Evolutionary conservation across 2,329 filamentous ascomycete genomes (phyloP).

Genomic region (Alternaria arborescens): DNA sequence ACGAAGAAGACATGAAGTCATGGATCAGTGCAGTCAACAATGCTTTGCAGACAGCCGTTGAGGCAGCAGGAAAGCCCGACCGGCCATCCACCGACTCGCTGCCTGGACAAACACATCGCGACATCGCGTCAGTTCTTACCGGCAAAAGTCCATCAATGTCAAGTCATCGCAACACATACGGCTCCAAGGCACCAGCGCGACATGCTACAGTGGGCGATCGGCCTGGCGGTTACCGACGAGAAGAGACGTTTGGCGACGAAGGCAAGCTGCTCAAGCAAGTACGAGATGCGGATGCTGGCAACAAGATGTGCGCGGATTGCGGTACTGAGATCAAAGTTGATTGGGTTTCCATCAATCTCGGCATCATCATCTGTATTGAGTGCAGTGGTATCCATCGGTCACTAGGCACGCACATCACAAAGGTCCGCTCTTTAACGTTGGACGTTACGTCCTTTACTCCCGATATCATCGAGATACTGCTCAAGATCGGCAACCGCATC

Average conservation of each 20-base stretch:
- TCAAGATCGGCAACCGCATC: conserved; percentile 90
- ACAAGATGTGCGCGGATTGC: conserved; percentile 93
- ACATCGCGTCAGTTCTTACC: conserved; percentile 91
- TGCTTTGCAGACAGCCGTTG: conserved; percentile 92
- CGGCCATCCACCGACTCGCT: conserved; percentile 62
- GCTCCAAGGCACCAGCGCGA: conserved; percentile 72
- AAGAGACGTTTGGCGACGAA: conserved; percentile 79
- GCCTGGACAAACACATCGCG: conserved; percentile 70
- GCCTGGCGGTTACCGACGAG: conserved; percentile 72
- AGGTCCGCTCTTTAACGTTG: conserved; percentile 91
- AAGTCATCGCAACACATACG: conserved; percentile 60
- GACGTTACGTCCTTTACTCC: conserved; percentile 96
- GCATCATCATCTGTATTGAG: conserved; percentile 95
- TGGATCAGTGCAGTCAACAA: conserved; percentile 99
- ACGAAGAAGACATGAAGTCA: conserved; percentile 95
- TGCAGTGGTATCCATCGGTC: conserved; percentile 98
- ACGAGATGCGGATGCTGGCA: conserved; percentile 89
- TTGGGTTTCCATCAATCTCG: conserved; percentile 98
- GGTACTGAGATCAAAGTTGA: conserved; percentile 91
- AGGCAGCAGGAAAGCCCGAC: conserved; percentile 70
- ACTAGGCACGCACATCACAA: conserved; percentile 96
- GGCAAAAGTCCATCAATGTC: conserved; percentile 85
- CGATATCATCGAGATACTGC: conserved; percentile 92
- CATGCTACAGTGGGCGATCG: conserved; percentile 92
- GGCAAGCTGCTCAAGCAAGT: conserved; percentile 87